Evolutionary conservation across 2,329 filamentous ascomycete genomes (phyloP).

Genomic region (Cladophialophora yegresii): DNA sequence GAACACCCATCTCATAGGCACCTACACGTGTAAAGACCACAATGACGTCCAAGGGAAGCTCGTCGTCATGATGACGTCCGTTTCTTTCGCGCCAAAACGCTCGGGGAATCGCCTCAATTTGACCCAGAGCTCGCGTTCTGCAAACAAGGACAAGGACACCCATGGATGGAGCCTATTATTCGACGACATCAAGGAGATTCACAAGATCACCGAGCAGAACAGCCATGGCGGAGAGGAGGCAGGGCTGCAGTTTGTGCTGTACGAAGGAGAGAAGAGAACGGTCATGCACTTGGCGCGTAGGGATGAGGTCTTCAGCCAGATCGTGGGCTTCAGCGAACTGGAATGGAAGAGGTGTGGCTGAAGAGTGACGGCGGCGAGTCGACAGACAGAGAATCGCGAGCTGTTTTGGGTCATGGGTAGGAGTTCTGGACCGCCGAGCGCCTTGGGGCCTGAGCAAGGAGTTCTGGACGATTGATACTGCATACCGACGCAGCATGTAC

Average conservation of each 20-base stretch:
- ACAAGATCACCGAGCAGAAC: background rate
- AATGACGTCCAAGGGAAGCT: background rate
- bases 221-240: background rate
- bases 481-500: background rate
- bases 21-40: background rate
- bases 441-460: background rate
- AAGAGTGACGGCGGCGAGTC: background rate
- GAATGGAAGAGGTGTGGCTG: conserved; percentile 18
- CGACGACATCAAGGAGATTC: background rate
- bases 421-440: too few relatives aligned
- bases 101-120: background rate
- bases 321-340: conserved; percentile 23
- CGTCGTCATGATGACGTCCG: background rate
- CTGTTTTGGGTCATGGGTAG: too few relatives aligned
- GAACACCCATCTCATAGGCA: background rate
- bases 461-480: background rate
- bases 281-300: conserved; percentile 1
- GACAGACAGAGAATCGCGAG: too few relatives aligned
- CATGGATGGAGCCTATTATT: background rate
- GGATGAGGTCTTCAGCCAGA: conserved; percentile 25
- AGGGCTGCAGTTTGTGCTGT: background rate
- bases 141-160: background rate
- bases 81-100: background rate
- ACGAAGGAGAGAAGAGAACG: background rate
- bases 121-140: background rate